Percentiles rank a stretch among this genome's conserved stretches.
Conservation (phyloP, 306 rosid genomes). For the Glycine tomentella region DNA sequence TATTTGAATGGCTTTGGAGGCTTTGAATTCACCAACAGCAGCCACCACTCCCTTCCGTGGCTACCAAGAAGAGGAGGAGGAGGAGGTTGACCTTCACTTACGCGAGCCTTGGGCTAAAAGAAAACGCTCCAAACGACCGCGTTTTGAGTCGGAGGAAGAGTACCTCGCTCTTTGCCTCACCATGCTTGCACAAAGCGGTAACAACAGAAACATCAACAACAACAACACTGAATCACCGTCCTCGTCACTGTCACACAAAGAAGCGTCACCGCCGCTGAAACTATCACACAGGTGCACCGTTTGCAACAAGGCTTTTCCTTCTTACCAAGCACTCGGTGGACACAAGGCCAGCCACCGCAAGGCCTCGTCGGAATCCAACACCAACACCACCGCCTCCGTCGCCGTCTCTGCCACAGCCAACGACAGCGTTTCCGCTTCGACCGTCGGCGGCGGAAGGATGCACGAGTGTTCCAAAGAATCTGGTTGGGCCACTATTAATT, state of each 20-base stretch:
- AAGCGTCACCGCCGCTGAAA: slow-evolving; percentile 43
- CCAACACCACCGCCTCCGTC: slow-evolving; percentile 30
- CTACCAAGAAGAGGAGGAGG: slow-evolving; percentile 29
- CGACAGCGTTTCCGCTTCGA: background rate
- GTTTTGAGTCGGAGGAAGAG: slow-evolving; percentile 73
- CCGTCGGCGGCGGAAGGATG: slow-evolving; percentile 46
- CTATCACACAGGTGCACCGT: slow-evolving; percentile 66
- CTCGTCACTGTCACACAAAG: background rate
- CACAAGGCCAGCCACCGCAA: slow-evolving; percentile 98
- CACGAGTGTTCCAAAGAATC: slow-evolving; percentile 88
- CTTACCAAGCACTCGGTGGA: slow-evolving; percentile 95
- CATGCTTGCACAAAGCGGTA: slow-evolving; percentile 84
- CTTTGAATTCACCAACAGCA: slow-evolving; percentile 73
- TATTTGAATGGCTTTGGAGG: slow-evolving; percentile 70
- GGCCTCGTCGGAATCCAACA: slow-evolving; percentile 39
- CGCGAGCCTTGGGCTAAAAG: slow-evolving; percentile 74
- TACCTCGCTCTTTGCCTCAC: slow-evolving; percentile 95
- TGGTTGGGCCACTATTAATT: slow-evolving; percentile 75
- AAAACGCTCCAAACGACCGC: slow-evolving; percentile 76
- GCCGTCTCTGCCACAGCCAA: slow-evolving; percentile 41
- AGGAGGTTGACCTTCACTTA: slow-evolving; percentile 41
- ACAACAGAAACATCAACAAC: background rate
- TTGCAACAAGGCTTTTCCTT: slow-evolving; percentile 74
- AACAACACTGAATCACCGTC: slow-evolving; percentile 6
- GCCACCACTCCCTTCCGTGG: slow-evolving; percentile 46